These are phyloP conservation scores for Vigna hirtella DNA, from an alignment of 306 rosid genomes.

Conservation along the genomic window DNA sequence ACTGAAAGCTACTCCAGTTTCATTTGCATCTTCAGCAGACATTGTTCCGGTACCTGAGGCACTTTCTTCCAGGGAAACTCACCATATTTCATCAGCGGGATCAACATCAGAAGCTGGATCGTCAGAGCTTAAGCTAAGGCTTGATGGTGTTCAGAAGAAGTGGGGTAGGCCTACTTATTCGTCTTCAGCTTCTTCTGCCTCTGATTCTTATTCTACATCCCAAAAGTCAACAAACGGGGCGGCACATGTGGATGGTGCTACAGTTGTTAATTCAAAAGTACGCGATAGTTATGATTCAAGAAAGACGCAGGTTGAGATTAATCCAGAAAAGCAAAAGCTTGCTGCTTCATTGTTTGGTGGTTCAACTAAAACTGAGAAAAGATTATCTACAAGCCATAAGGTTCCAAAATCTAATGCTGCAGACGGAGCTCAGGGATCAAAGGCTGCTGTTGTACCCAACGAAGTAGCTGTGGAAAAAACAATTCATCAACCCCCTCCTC, in stretches of 20 bases:
- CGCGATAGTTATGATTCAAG: constrained; percentile 63
- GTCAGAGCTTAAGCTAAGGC: constrained; percentile 70
- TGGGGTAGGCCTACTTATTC: constrained; percentile 83
- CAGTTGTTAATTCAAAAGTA: constrained; percentile 54
- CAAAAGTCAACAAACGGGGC: constrained; percentile 67
- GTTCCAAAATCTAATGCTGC: constrained; percentile 53
- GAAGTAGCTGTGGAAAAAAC: constrained; percentile 52
- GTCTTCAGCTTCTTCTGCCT: constrained; percentile 55
- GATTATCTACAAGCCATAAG: constrained; percentile 61
- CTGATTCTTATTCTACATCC: constrained; percentile 55
- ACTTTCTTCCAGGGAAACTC: constrained; percentile 64
- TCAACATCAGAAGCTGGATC: constrained; percentile 65
- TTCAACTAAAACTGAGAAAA: constrained; percentile 67
- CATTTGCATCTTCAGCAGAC: constrained; percentile 65
- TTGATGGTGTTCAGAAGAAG: constrained; percentile 88
- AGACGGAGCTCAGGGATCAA: constrained; percentile 57
- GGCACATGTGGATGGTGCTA: constrained; percentile 56
- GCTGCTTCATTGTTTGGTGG: constrained; percentile 92
- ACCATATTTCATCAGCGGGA: constrained; percentile 55
- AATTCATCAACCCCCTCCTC: constrained; percentile 69
- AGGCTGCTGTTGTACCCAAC: constrained; percentile 46
- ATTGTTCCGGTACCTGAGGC: constrained; percentile 73
- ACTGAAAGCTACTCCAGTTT: constrained; percentile 50
- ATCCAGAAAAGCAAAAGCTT: constrained; percentile 86
- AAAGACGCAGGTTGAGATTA: constrained; percentile 64